Base-by-base conservation (phyloP, 2,329 filamentous ascomycete species). In the Diaporthe sp. region DNA sequence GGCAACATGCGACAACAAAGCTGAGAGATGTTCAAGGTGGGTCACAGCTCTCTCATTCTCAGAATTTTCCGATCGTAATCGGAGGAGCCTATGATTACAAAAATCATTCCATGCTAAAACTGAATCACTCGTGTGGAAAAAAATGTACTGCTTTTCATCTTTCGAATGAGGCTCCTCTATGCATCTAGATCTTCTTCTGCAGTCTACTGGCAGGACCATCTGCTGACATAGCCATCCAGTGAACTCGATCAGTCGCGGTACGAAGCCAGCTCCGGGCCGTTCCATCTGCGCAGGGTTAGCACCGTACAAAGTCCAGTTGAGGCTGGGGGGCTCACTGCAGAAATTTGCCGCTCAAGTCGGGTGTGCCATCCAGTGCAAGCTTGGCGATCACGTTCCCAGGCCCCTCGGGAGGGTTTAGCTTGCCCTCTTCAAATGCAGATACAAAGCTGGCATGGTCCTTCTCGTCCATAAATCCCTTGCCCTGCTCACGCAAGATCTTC, bases 381-480 rank as follows among this genome's bases (percentile, higher is more conserved):
- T 90, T 93, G 4, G 95, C 96, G 83, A 98, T 96, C 17, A 98
- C 95, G 83, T 92, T 86, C 0, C 95, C 96, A 0, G 96, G 94
- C 83, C 95, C 93, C 79, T 98, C 95, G 0, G 96, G 95, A 83
- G 89, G 92, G 77, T 98, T 86, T 67, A 98, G 84, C 67, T 89
- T 89, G 19, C 95, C 95, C 8, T 89, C 88, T 77, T 91, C 89
- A 81, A 95, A 93, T 22, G 94, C 88, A 1, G 90, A 86, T 17
- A 90, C 86, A 79, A 98, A 98, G 38, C 85, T 87, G 10, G 89
- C 86, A 82, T 97, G 93, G 74, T 91, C 89, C 9, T 84, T 81
- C 71, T 86, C 81, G 67, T 86, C 80, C 90, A 92, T 92, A 71
- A 82, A 83, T 2, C 81, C 80, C 50, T 84, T 82, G 57, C 87